Evolutionary conservation across 2,329 filamentous ascomycete genomes (phyloP).

Genomic region (Xylaria sp.): DNA sequence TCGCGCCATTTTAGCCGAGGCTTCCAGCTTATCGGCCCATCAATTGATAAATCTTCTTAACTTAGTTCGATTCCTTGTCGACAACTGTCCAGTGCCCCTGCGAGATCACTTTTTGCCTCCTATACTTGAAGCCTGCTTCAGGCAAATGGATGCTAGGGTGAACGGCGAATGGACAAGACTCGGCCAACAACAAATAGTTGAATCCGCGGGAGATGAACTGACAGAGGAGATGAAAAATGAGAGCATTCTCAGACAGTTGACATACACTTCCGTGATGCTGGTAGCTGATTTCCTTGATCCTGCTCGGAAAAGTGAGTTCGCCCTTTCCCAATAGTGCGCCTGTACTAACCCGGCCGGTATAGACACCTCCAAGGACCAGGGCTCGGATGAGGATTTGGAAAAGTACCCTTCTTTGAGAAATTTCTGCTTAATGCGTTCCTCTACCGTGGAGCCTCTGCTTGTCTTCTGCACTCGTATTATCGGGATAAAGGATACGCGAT

Average conservation of each 20-base stretch:
- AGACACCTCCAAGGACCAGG: constrained; percentile 42
- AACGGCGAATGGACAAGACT: constrained; percentile 86
- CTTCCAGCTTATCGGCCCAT: constrained; percentile 85
- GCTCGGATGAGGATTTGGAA: constrained; percentile 44
- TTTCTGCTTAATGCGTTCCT: constrained; percentile 81
- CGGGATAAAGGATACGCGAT: constrained; percentile 87
- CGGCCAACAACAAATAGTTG: constrained; percentile 67
- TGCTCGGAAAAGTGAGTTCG: constrained; percentile 66
- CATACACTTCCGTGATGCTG: constrained; percentile 91
- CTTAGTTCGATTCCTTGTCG: constrained; percentile 86
- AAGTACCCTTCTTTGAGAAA: constrained; percentile 73
- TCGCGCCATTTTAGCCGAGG: constrained; percentile 83
- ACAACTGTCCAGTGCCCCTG: constrained; percentile 85
- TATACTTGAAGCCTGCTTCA: constrained; percentile 82
- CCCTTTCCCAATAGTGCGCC: constrained; percentile 32
- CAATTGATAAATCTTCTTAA: constrained; percentile 95
- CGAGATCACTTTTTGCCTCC: constrained; percentile 85
- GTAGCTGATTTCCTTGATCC: constrained; percentile 90
- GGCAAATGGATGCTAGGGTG: constrained; percentile 88
- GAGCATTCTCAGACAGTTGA: constrained; percentile 91
- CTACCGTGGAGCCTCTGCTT: constrained; percentile 86
- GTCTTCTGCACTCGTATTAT: constrained; percentile 92
- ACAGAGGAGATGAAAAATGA: constrained; percentile 98
- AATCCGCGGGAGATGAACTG: constrained; percentile 78
- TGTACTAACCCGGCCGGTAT: constrained; percentile 20